Evolutionary conservation across 768 basidiomycete genomes (phyloP).

Genomic region (Leucocoprinus sp.): DNA sequence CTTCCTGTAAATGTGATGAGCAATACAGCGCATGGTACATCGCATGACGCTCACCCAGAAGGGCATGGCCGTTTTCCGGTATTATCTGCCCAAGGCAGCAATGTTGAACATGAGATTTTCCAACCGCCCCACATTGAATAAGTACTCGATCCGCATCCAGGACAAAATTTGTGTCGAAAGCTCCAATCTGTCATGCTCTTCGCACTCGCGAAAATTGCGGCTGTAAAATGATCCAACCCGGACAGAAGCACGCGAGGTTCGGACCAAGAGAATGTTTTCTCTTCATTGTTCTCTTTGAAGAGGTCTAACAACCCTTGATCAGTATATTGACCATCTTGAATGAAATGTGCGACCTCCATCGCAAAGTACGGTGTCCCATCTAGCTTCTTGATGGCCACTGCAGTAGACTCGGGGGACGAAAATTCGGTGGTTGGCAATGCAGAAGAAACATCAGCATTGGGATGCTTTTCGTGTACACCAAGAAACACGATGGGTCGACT

Average conservation of each 20-base stretch:
- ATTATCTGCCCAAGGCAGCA: conserved; percentile 70
- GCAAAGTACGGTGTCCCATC: conserved; percentile 84
- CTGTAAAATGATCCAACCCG: conserved; percentile 53
- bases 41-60: conserved; percentile 46
- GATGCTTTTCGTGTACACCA: conserved; percentile 54
- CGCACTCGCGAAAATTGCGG: conserved; percentile 70
- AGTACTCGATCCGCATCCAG: conserved; percentile 73
- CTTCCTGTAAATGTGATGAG: conserved; percentile 36
- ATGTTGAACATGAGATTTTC: conserved; percentile 77
- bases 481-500: conserved; percentile 68
- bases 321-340: conserved; percentile 16
- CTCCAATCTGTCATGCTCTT: conserved; percentile 93
- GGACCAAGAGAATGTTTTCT: conserved; percentile 42
- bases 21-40: background rate
- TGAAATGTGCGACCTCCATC: conserved; percentile 57
- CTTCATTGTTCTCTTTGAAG: conserved; percentile 33
- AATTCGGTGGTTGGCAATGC: conserved; percentile 65
- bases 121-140: conserved; percentile 94
- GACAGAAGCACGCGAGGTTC: conserved; percentile 56
- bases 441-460: conserved; percentile 24
- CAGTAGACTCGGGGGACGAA: conserved; percentile 40
- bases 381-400: conserved; percentile 37
- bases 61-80: conserved; percentile 57
- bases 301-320: conserved; percentile 26
- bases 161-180: conserved; percentile 85